Evolutionary conservation across 2,329 filamentous ascomycete species (phyloP), one percentile per base, ranked within the genome.

Genomic region (Paecilomyces sp.): DNA sequence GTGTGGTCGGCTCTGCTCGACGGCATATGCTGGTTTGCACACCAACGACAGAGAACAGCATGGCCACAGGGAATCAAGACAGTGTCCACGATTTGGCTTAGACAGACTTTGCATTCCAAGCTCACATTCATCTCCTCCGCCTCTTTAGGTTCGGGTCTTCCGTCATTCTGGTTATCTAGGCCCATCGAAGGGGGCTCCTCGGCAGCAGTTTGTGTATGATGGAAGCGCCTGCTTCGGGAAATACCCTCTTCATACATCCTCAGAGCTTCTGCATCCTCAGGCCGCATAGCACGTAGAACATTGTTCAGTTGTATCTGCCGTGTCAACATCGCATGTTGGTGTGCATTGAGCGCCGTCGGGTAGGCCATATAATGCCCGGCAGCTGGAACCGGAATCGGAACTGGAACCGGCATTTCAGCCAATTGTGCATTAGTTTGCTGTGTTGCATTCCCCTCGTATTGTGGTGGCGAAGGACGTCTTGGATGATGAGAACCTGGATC

Each of bases 41-140:
- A 84, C 81, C 81, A 84, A 47, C 76, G 71, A 65, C 82, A 84
- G 74, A 84, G 80, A 34, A 80, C 75, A 62, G 83, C 74, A 66
- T 84, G 82, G 0, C 82, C 82, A 61, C 82, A 85, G 0, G 82
- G 82, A 36, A 84, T 64, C 18, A 82, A 70, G 1, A 79, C 81
- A 6, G 79, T 79, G 61, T 83, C 79, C 0, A 82, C 79, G 1
- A 80, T 55, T 65, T 84, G 82, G 9, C 74, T 74, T 64, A 82
- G 81, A 66, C 82, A 85, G 18, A 83, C 75, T 61, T 80, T 78
- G 63, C 82, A 85, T 51, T 81, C 76, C 30, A 85, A 67, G 33
- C 76, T 79, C 47, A 80, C 70, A 4, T 70, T 80, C 77, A 84
- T 75, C 53, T 82, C 77, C 41, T 76, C 76, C 8, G 81, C 77